phyloP scores from a whole-genome alignment of 495 filamentous ascomycete genomes.

The Penicillium macrosclerotiorum region DNA sequence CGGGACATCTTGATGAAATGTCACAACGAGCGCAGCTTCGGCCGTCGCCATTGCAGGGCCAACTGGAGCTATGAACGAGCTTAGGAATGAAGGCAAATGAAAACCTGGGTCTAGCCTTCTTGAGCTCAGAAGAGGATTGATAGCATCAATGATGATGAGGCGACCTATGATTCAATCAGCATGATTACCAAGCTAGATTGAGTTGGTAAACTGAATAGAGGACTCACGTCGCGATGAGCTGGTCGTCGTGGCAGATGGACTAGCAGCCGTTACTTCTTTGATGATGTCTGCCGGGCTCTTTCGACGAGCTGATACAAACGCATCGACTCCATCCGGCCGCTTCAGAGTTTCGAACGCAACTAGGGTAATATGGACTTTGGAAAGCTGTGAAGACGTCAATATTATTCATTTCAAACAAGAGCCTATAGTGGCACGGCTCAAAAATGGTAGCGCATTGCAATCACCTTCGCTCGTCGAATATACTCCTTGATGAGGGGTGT shows the following conservation, averaged over 20 bases:
- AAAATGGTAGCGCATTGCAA: neutral
- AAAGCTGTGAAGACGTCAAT: constrained; percentile 36
- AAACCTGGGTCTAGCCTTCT: constrained; percentile 28
- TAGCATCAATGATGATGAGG: constrained; percentile 46
- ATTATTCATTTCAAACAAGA: no score
- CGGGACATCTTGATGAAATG: constrained; percentile 47
- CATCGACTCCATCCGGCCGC: constrained; percentile 53
- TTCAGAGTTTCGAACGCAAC: constrained; percentile 74
- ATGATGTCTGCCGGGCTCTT: constrained; percentile 60
- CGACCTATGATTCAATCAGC: constrained; percentile 26
- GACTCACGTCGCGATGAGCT: constrained; percentile 34
- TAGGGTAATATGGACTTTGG: constrained; percentile 64
- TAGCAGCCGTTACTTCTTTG: constrained; percentile 42
- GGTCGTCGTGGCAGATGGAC: constrained; percentile 25
- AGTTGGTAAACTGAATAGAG: neutral
- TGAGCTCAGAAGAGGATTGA: constrained; percentile 39
- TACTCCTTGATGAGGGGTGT: constrained; percentile 70
- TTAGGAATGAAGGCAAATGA: constrained; percentile 38
- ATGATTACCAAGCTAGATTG: neutral
- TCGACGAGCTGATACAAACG: constrained; percentile 61
- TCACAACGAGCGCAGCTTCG: constrained; percentile 44
- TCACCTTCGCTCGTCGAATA: constrained; percentile 69
- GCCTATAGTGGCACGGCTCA: no score
- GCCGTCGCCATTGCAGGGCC: constrained; percentile 21
- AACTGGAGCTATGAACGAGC: constrained; percentile 31